These are phyloP conservation scores for Hortiboletus flavorubellus DNA, from an alignment of 768 basidiomycete species.

Conservation along the genomic window DNA sequence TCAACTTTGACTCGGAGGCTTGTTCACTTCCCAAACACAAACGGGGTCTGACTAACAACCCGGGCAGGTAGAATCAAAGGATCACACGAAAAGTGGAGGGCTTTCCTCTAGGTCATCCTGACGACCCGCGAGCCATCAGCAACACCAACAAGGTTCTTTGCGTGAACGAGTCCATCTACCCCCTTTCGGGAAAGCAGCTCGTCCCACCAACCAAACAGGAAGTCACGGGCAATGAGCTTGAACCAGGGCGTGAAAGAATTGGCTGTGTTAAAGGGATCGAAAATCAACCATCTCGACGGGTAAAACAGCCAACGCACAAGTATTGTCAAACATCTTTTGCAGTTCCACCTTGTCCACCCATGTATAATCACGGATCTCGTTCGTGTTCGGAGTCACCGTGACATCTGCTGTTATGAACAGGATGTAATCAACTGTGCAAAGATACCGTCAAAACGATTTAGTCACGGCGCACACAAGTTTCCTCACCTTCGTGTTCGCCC, in stretches of 20 bases:
- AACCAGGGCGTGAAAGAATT: conserved; percentile 99
- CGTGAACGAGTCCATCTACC: conserved; percentile 50
- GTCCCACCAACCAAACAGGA: conserved; percentile 99
- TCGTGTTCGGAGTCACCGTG: conserved; percentile 71
- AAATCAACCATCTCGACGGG: neutral
- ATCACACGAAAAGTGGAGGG: neutral
- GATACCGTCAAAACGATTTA: conserved; percentile 8
- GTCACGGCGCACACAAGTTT: neutral
- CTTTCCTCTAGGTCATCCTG: conserved; percentile 46
- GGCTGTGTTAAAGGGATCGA: conserved; percentile 38
- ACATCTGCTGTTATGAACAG: conserved; percentile 92
- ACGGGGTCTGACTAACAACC: too few species aligned
- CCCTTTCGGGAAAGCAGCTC: conserved; percentile 66
- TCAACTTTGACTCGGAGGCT: too few species aligned
- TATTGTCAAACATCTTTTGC: conserved; percentile 83
- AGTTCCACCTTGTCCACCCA: conserved; percentile 92
- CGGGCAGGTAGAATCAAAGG: neutral
- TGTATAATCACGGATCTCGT: conserved; percentile 88
- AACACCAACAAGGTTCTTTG: conserved; percentile 50
- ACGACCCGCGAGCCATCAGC: conserved; percentile 74
- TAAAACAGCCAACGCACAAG: conserved; percentile 44
- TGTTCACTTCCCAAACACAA: too few species aligned
- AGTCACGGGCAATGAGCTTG: conserved; percentile 95
- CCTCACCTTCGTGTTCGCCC: conserved; percentile 96
- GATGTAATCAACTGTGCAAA: conserved; percentile 86